Base-by-base conservation (phyloP, 2,329 filamentous ascomycete genomes). In the Fusarium beomiforme region DNA sequence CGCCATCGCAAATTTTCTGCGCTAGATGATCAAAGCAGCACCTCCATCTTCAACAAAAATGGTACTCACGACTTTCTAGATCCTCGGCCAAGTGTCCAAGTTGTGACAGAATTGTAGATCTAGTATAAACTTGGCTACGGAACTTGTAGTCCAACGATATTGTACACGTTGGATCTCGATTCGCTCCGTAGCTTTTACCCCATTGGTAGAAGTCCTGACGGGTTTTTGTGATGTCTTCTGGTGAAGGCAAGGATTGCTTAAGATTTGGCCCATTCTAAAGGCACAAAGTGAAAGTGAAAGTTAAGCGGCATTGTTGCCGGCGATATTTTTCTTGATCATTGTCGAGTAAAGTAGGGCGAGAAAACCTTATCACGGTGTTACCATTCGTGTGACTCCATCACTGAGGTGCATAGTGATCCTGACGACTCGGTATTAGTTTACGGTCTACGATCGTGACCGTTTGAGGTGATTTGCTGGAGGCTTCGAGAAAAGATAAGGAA, bases 101-200 rank as follows among this genome's bases (percentile, higher is more conserved):
- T 11, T 72, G 47, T 6, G 69, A 57, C 4, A 37, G 26, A 33
- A 59, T 43, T 4, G 42, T 53, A 16, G 51, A 56, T 24, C 50
- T 60, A 17, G 55, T 44, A 23, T 66, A 58, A 33, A 62, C 60
- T 6, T 69, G 51, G 21, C 55, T 54, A 24, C 65, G 65, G 33
- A 73, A 61, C 50, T 74, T 73, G 41, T 59, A 62, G 14, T 73
- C 61, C 42, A 70, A 62, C 1, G 71, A 74, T 26, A 73, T 29
- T 6, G 49, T 64, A 9, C 23, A 72, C 6, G 31, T 36, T 31
- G 49, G 43, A 7, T 34, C 29, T 2, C 41, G 29, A 17, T 72
- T 46, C 13, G 65, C 69, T 19, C 71, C 58, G n/a, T 59, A 72
- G 17, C 54, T 37, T 5, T 43, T 24, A 1, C 55, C 61, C 71